phyloP scores from a whole-genome alignment of 495 filamentous ascomycete species.

The Cairneyella variabilis region DNA sequence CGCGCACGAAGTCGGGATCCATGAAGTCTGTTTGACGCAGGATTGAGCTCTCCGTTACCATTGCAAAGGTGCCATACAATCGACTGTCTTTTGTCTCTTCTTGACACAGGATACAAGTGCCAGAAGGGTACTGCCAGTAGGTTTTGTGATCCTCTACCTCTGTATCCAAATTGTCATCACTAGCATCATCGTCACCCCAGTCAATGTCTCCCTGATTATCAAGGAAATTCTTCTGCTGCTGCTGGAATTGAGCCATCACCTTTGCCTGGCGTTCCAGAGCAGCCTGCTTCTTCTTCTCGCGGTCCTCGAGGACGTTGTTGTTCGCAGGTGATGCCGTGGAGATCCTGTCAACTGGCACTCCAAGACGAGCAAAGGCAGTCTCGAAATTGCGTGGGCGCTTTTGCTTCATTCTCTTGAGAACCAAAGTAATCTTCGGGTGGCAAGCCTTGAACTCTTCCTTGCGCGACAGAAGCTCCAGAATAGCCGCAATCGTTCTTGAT shows the following conservation, averaged over 20 bases:
- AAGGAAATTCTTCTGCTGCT: slow-evolving; percentile 92
- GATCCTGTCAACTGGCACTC: slow-evolving; percentile 48
- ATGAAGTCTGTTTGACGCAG: slow-evolving; percentile 78
- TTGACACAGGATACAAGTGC: slow-evolving; percentile 93
- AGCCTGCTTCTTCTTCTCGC: slow-evolving; percentile 81
- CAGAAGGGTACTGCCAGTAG: slow-evolving; percentile 88
- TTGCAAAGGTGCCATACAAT: slow-evolving; percentile 87
- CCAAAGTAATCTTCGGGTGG: slow-evolving; percentile 77
- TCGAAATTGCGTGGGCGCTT: slow-evolving; percentile 69
- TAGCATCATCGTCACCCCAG: slow-evolving; percentile 69
- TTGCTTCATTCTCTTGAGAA: slow-evolving; percentile 84
- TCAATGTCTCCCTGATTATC: slow-evolving; percentile 79
- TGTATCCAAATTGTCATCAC: slow-evolving; percentile 64
- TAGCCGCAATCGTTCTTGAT: slow-evolving; percentile 65
- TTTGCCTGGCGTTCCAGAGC: slow-evolving; percentile 83
- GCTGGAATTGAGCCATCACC: slow-evolving; percentile 96
- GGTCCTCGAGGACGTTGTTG: slow-evolving; percentile 60
- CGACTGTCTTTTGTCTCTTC: slow-evolving; percentile 88
- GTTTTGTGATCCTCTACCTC: slow-evolving; percentile 60
- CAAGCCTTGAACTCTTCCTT: slow-evolving; percentile 74
- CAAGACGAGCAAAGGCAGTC: slow-evolving; percentile 47
- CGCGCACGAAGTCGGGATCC: slow-evolving; percentile 78
- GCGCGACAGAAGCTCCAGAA: slow-evolving; percentile 69
- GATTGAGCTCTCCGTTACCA: slow-evolving; percentile 83
- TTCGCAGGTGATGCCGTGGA: slow-evolving; percentile 49